Evolutionary conservation across 495 filamentous ascomycete genomes (phyloP).

Genomic region (Neurospora sublineolata): DNA sequence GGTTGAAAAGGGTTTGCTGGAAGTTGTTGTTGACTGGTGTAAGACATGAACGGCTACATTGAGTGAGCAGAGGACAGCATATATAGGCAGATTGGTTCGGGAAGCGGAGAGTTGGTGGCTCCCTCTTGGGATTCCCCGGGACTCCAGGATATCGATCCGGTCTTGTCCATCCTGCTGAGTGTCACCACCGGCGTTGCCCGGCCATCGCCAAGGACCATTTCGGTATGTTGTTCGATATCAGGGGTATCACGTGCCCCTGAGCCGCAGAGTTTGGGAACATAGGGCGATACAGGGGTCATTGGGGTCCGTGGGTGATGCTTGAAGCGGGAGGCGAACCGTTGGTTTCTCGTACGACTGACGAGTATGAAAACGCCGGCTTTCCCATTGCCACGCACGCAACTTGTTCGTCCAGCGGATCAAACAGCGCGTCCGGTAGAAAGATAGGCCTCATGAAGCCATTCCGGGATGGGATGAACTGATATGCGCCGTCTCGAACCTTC

Average conservation of each 20-base stretch:
- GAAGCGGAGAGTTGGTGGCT: background rate
- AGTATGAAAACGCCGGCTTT: conserved; percentile 1
- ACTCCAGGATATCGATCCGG: background rate
- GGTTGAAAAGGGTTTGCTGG: background rate
- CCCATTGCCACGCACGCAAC: conserved; percentile 2
- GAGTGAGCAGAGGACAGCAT: background rate
- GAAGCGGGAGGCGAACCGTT: background rate
- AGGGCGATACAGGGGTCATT: background rate
- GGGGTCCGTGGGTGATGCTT: background rate
- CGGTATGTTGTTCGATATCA: conserved; percentile 8
- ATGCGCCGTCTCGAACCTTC: conserved; percentile 1
- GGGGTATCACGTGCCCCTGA: conserved; percentile 18
- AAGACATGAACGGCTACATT: background rate
- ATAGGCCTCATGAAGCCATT: conserved; percentile 13
- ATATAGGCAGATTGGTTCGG: background rate
- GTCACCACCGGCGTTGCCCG: background rate
- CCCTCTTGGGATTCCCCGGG: background rate
- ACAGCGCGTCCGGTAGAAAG: background rate
- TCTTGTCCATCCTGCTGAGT: background rate
- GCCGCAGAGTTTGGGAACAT: background rate
- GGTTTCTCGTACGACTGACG: conserved; percentile 13
- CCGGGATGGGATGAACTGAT: conserved; percentile 3
- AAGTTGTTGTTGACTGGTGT: background rate
- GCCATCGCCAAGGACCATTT: background rate
- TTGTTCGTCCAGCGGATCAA: background rate